phyloP scores from a whole-genome alignment of 768 basidiomycete species.

The Mrakia frigida region DNA sequence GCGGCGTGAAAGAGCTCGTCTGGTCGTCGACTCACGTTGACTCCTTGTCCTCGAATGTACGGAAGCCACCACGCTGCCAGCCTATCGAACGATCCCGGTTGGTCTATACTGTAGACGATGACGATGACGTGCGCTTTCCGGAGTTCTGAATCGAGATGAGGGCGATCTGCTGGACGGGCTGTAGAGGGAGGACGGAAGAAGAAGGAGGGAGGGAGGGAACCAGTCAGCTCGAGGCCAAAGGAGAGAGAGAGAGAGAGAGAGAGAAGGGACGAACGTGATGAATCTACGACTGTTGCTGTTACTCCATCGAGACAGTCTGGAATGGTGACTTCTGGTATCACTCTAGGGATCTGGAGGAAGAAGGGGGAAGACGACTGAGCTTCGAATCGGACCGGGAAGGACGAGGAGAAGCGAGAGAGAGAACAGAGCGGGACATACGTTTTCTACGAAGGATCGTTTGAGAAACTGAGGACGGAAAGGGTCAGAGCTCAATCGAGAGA shows the following conservation, averaged over 20 bases:
- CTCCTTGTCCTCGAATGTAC: slow-evolving; percentile 85
- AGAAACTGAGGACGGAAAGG: slow-evolving; percentile 49
- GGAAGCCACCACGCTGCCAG: slow-evolving; percentile 99
- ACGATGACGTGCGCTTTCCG: slow-evolving; percentile 97
- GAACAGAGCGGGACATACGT: slow-evolving; percentile 52
- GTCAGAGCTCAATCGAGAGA: not conserved
- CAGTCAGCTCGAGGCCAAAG: not conserved
- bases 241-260: not conserved
- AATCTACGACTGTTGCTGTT: slow-evolving; percentile 95
- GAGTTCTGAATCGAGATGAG: slow-evolving; percentile 88
- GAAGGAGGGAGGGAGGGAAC: not conserved
- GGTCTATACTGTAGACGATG: slow-evolving; percentile 94
- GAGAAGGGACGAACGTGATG: slow-evolving; percentile 66
- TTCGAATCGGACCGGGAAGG: not conserved
- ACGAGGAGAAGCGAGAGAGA: not conserved
- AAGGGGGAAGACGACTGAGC: slow-evolving; percentile 9
- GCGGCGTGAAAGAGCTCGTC: not conserved
- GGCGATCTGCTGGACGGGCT: slow-evolving; percentile 81
- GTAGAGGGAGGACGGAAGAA: not conserved
- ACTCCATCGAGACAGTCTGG: slow-evolving; percentile 97
- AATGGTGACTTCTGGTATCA: slow-evolving; percentile 95
- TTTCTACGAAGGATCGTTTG: slow-evolving; percentile 86
- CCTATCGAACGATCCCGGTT: slow-evolving; percentile 91
- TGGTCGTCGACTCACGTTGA: slow-evolving; percentile 65
- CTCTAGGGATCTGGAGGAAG: slow-evolving; percentile 70